Percentiles rank a stretch among this genome's conserved stretches.
These are phyloP conservation scores for Hibiscus mutabilis DNA, from an alignment of 345 rosid genomes.

Conservation along the genomic window DNA sequence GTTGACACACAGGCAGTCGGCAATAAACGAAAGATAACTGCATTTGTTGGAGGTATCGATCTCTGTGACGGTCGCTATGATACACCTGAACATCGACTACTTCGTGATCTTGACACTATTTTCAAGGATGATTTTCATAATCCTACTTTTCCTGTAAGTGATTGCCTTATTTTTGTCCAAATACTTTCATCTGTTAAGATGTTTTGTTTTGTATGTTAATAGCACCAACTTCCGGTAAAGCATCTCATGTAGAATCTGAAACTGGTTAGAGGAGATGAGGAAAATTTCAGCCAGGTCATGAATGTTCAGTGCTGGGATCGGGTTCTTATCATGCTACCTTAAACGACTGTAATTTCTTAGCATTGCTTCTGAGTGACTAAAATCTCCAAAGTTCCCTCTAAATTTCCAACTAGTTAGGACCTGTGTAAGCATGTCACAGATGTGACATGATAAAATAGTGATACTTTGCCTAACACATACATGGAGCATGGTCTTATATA, in stretches of 20 bases:
- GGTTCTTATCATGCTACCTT: not conserved
- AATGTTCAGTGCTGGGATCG: not conserved
- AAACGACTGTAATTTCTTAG: not conserved
- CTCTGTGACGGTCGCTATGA: constrained; percentile 97
- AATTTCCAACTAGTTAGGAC: not conserved
- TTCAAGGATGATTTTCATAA: constrained; percentile 81
- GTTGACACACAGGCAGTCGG: constrained; percentile 79
- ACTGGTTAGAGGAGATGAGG: not conserved
- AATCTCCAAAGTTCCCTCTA: not conserved
- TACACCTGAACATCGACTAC: constrained; percentile 84
- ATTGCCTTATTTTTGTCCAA: not conserved
- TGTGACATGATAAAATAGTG: not conserved
- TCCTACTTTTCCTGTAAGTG: constrained; percentile 82
- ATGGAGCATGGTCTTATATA: not conserved
- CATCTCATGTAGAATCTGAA: not conserved
- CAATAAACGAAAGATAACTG: constrained; percentile 69
- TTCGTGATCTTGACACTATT: constrained; percentile 53
- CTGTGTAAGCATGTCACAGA: not conserved
- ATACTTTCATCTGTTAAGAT: not conserved
- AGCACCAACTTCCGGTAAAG: not conserved
- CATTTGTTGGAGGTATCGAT: constrained; percentile 92
- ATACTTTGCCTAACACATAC: not conserved
- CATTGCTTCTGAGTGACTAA: not conserved
- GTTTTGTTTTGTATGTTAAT: not conserved
- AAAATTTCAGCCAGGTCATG: not conserved